Evolutionary conservation across 2,329 filamentous ascomycete genomes (phyloP).

Genomic region (Cercospora citrullina): DNA sequence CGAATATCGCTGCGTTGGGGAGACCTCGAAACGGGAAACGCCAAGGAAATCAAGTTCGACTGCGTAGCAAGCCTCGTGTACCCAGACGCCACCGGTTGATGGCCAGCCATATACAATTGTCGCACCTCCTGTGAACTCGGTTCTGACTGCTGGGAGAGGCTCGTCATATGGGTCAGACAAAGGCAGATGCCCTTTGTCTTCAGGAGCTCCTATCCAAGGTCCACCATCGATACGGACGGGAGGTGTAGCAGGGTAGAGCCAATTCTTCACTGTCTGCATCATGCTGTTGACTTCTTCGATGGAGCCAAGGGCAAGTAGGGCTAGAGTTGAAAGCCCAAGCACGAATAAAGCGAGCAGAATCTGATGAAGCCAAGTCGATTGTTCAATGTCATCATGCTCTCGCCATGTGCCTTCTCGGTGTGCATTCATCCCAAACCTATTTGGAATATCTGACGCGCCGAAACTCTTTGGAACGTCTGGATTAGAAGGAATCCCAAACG

Average conservation of each 20-base stretch:
- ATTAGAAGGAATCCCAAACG: too few relatives aligned
- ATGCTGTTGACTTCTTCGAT: too few relatives aligned
- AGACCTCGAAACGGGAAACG: neutral
- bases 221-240: neutral
- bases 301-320: too few relatives aligned
- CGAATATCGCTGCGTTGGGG: neutral
- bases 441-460: too few relatives aligned
- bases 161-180: conserved; percentile 40
- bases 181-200: too few relatives aligned
- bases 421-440: too few relatives aligned
- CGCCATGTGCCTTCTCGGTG: too few relatives aligned
- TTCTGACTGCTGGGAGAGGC: too few relatives aligned
- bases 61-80: neutral
- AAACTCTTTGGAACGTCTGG: too few relatives aligned
- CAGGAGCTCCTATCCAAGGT: too few relatives aligned
- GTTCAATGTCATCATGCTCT: too few relatives aligned
- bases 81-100: neutral
- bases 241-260: neutral
- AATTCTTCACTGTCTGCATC: neutral
- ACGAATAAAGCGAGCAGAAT: neutral
- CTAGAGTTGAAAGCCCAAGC: too few relatives aligned
- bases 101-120: neutral
- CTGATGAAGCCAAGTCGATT: neutral
- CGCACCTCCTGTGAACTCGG: neutral
- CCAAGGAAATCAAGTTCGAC: neutral